A percentile compares a stretch with the other conserved stretches of the same genome.
Evolutionary conservation across 208 protist genomes (phyloP).

Genomic region (Acanthamoeba lenticulata): DNA sequence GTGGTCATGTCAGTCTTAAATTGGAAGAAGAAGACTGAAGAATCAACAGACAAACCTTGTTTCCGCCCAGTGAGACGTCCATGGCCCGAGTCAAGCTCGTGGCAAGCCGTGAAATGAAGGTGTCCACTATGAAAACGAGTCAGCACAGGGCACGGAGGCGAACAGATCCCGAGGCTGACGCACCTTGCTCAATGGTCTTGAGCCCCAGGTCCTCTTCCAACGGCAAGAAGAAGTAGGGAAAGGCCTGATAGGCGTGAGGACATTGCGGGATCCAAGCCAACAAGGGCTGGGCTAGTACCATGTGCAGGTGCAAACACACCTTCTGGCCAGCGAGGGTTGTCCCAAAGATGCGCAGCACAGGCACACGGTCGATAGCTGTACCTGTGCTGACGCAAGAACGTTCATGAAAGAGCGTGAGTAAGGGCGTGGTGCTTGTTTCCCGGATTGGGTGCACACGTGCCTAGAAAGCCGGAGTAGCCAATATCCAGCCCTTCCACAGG

Average conservation of each 20-base stretch:
- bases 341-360: conserved; percentile 59
- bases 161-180: not conserved
- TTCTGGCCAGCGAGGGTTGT: conserved; percentile 83
- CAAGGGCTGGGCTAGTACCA: not conserved
- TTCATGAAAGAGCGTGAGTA: too few relatives aligned
- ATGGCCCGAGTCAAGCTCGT: conserved; percentile 68
- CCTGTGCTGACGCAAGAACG: not conserved
- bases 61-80: conserved; percentile 45
- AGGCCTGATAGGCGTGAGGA: conserved; percentile 33
- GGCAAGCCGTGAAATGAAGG: conserved; percentile 73
- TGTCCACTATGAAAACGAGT: conserved; percentile 65
- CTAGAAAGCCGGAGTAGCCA: conserved; percentile 48
- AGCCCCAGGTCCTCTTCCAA: conserved; percentile 50
- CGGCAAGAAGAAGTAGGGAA: conserved; percentile 85
- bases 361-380: conserved; percentile 38
- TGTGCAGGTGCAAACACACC: conserved; percentile 84
- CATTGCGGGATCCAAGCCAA: not conserved
- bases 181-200: conserved; percentile 16
- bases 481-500: conserved; percentile 62
- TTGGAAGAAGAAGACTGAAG: too few relatives aligned
- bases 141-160: not conserved
- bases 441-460: not conserved
- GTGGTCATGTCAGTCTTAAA: not conserved
- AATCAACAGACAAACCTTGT: too few relatives aligned
- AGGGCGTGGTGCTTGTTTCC: too few relatives aligned